Evolutionary conservation across 148 eudicot genomes (phyloP), one percentile per base, ranked within the genome.

Genomic region (Vaccinium darrowii): DNA sequence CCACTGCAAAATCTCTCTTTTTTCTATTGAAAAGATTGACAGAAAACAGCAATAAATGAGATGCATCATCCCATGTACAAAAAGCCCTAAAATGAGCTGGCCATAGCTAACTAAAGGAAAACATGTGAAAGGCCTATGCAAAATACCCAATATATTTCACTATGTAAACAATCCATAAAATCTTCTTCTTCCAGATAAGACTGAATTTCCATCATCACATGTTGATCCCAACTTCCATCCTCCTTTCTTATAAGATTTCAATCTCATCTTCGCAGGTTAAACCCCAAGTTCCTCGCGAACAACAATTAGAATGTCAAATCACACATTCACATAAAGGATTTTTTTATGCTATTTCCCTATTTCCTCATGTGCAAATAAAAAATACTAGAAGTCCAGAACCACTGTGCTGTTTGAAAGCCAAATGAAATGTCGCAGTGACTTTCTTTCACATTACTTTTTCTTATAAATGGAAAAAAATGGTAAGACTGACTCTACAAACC

Each of bases 241-340:
- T 58, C 15, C 69, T 62, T n/a, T 43, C 73, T 60, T 13, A 25
- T 60, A 21, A 81, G 74, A 80, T 30, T 62, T 62, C 74, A 81
- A 65, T 47, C 19, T 65, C 57, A 63, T 47, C 56, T 0, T 81
- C 43, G 8, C 52, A 23, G 54, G 23, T n/a, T 21, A 3, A 36
- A 62, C 9, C 19, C 19, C 54, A 60, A 11, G 33, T 81, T 62
- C n/a, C 10, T 21, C 39, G 39, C 5, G 6, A 9, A 10, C 74
- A 6, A 52, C 13, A 78, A 51, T 23, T 36, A 73, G 49, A 73
- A 33, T 36, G 77, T 21, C 77, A 73, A 81, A 63, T 36, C 39
- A 36, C 50, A 39, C 73, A 13, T 25, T 25, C 52, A 63, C n/a
- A 51, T 1, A 25, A 16, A 21, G 18, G 49, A 65, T 67, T 69